phyloP scores from a whole-genome alignment of 176 grass and related monocot genomes.

The Juncus inflexus region DNA sequence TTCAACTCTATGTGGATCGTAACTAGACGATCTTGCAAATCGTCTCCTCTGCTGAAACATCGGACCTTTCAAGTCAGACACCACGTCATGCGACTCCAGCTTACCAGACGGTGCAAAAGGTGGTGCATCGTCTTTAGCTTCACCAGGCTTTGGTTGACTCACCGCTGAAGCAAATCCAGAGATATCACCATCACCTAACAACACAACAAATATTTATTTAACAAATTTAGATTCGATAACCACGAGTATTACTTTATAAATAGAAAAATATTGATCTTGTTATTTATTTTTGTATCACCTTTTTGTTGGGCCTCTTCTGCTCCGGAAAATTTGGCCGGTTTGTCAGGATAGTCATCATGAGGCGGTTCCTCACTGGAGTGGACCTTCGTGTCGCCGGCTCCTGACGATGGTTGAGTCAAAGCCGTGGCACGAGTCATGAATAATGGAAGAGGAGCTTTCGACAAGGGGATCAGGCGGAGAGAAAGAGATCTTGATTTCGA shows the following conservation, averaged over 20 bases:
- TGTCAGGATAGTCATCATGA: constrained; percentile 35
- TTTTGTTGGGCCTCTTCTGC: constrained; percentile 23
- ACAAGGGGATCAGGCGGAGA: not conserved
- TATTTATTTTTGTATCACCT: not conserved
- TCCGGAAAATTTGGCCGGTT: constrained; percentile 34
- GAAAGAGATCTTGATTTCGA: constrained; percentile 21
- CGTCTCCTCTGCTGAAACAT: constrained; percentile 55
- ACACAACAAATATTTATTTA: too few relatives aligned
- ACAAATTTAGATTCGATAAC: too few relatives aligned
- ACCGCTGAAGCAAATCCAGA: not conserved
- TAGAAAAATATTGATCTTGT: too few relatives aligned
- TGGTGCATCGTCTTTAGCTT: constrained; percentile 23
- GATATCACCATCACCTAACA: not conserved
- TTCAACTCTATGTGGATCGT: constrained; percentile 25
- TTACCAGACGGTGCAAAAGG: constrained; percentile 55
- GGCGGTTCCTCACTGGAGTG: constrained; percentile 42
- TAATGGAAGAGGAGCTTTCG: not conserved
- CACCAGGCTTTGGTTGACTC: not conserved
- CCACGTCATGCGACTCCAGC: constrained; percentile 41
- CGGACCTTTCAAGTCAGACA: not conserved
- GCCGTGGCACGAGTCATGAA: not conserved
- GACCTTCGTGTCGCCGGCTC: constrained; percentile 23
- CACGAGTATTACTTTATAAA: too few relatives aligned
- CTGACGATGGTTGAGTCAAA: constrained; percentile 18
- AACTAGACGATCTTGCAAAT: not conserved